These are phyloP conservation scores for Candida vaughaniae DNA, from an alignment of 805 yeast species.

Conservation along the genomic window DNA sequence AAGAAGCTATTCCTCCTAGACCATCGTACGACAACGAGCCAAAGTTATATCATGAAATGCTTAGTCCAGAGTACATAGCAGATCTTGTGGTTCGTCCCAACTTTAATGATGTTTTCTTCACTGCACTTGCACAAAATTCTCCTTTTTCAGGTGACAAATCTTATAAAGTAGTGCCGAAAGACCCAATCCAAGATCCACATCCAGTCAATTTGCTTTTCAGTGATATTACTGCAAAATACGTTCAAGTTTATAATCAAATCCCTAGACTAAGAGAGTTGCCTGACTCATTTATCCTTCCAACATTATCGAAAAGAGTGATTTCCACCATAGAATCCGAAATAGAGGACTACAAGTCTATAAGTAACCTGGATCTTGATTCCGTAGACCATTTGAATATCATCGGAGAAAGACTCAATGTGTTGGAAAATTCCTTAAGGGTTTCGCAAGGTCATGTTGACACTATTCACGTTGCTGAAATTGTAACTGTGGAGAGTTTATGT, in stretches of 20 bases:
- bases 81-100: conserved; percentile 30
- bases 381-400: conserved; percentile 10
- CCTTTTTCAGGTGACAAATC: conserved; percentile 27
- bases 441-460: conserved; percentile 13
- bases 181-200: conserved; percentile 9
- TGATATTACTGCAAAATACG: conserved; percentile 29
- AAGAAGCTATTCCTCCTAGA: conserved; percentile 33
- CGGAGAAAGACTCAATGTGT: conserved; percentile 14
- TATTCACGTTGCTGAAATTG: conserved; percentile 8
- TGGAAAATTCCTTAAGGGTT: conserved; percentile 15
- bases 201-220: conserved; percentile 26
- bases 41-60: conserved; percentile 26
- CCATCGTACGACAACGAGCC: conserved; percentile 16
- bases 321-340: neutral
- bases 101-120: conserved; percentile 28
- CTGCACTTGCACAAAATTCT: conserved; percentile 27
- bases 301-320: conserved; percentile 9
- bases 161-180: conserved; percentile 22
- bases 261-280: conserved; percentile 16
- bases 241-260: conserved; percentile 22
- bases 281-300: conserved; percentile 4
- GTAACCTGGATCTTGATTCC: neutral
- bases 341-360: neutral
- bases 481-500: conserved; percentile 13
- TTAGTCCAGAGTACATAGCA: conserved; percentile 33